A percentile compares a stretch with the other conserved stretches of the same genome.
Conservation (phyloP, 805 yeast genomes). For the Ogataea nitratoaversa region DNA sequence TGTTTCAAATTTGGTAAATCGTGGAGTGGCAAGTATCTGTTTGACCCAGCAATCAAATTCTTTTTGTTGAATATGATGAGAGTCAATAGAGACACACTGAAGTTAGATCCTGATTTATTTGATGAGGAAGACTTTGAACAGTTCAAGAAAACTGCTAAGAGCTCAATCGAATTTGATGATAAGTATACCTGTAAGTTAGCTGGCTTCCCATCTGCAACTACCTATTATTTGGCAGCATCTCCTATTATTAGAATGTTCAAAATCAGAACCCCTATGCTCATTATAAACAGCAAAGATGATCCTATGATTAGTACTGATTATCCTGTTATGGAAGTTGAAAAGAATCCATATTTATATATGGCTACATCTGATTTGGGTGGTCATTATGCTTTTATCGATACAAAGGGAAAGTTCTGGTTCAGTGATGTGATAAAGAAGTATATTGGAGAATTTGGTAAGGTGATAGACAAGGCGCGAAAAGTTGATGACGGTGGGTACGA, state of each 20-base stretch:
- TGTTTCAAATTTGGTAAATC: constrained; percentile 38
- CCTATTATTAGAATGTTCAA: constrained; percentile 53
- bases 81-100: constrained; percentile 37
- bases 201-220: constrained; percentile 58
- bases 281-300: constrained; percentile 63
- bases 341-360: constrained; percentile 56
- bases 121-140: constrained; percentile 25
- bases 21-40: constrained; percentile 37
- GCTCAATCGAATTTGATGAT: constrained; percentile 56
- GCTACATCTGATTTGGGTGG: constrained; percentile 67
- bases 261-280: constrained; percentile 57
- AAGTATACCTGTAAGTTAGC: constrained; percentile 55
- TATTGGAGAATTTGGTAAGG: constrained; percentile 33
- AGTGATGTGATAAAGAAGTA: constrained; percentile 37
- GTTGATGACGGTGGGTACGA: constrained; percentile 18
- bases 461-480: constrained; percentile 10
- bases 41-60: constrained; percentile 38
- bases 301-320: constrained; percentile 56
- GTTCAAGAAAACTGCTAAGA: constrained; percentile 33
- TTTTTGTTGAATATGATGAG: constrained; percentile 40
- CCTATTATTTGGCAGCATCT: constrained; percentile 63
- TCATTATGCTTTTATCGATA: constrained; percentile 53
- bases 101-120: constrained; percentile 27
- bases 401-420: constrained; percentile 46
- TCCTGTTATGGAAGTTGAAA: constrained; percentile 44